Percentiles rank a stretch among this genome's conserved stretches.
These are phyloP conservation scores for Trichoderma sp. DNA, from an alignment of 2,329 filamentous ascomycete species.

Conservation along the genomic window DNA sequence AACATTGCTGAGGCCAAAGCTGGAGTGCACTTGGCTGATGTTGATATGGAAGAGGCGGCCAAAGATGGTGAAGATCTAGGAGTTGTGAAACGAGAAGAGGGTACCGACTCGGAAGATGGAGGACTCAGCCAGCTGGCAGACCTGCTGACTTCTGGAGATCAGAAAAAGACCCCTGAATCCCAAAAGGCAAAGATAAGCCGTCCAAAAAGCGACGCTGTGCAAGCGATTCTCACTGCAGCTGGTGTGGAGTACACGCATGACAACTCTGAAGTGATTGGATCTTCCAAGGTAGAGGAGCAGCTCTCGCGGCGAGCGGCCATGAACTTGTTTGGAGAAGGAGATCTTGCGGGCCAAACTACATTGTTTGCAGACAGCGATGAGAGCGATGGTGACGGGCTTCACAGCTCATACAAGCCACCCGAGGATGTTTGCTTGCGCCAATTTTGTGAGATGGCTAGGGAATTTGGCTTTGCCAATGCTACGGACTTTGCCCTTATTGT, in stretches of 20 bases:
- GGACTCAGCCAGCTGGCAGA: slow-evolving; percentile 72
- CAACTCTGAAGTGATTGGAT: slow-evolving; percentile 91
- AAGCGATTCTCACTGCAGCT: slow-evolving; percentile 83
- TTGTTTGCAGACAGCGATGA: slow-evolving; percentile 58
- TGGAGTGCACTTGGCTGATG: slow-evolving; percentile 75
- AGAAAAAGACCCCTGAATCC: slow-evolving; percentile 38
- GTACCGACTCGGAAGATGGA: slow-evolving; percentile 58
- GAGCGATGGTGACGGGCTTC: slow-evolving; percentile 34
- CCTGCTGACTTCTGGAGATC: slow-evolving; percentile 50
- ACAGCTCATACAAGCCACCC: slow-evolving; percentile 67
- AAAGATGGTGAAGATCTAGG: slow-evolving; percentile 52
- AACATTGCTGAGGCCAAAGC: slow-evolving; percentile 93
- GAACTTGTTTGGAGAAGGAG: slow-evolving; percentile 46
- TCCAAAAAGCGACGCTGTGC: slow-evolving; percentile 70
- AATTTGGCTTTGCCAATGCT: slow-evolving; percentile 73
- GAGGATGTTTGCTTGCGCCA: slow-evolving; percentile 74
- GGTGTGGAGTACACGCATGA: slow-evolving; percentile 96
- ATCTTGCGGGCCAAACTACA: slow-evolving; percentile 52
- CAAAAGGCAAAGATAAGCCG: slow-evolving; percentile 42
- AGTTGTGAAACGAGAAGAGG: slow-evolving; percentile 48
- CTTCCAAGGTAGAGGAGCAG: slow-evolving; percentile 85
- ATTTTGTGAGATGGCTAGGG: slow-evolving; percentile 86
- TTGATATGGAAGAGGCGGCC: slow-evolving; percentile 66
- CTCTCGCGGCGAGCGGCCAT: slow-evolving; percentile 76
- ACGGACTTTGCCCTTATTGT: slow-evolving; percentile 88